Conservation (phyloP, 176 grass and related monocot genomes). For the Elymus sibiricus region DNA sequence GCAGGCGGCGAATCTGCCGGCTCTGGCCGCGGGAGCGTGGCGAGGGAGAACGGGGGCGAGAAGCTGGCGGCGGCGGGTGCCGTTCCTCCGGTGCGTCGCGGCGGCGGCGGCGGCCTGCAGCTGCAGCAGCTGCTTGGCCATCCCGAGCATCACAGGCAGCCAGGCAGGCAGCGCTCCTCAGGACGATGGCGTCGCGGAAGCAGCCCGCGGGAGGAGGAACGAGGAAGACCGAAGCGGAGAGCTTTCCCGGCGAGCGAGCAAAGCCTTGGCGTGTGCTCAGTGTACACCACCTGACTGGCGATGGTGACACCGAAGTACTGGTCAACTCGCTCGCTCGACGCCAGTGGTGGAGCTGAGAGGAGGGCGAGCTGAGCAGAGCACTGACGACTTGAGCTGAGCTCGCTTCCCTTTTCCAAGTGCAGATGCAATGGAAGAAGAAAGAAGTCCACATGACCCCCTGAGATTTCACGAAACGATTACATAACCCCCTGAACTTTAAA, state of each 20-base stretch:
- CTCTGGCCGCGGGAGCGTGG: neutral
- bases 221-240: neutral
- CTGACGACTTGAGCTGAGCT: neutral
- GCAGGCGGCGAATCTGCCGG: conserved; percentile 5
- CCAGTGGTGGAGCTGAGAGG: neutral
- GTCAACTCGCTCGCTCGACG: neutral
- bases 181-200: neutral
- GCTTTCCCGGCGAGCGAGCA: neutral
- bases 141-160: neutral
- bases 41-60: neutral
- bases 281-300: neutral
- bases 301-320: neutral
- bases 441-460: no score
- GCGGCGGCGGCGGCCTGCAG: neutral
- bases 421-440: neutral
- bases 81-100: conserved; percentile 24
- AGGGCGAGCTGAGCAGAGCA: neutral
- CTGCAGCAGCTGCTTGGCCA: conserved; percentile 40
- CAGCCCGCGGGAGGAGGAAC: neutral
- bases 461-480: no score
- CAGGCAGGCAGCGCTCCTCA: neutral
- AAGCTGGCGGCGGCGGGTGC: conserved; percentile 10
- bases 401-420: neutral
- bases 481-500: no score
- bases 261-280: neutral